phyloP scores from a whole-genome alignment of 1,284 basidiomycete species.

The Moesziomyces aphidis region DNA sequence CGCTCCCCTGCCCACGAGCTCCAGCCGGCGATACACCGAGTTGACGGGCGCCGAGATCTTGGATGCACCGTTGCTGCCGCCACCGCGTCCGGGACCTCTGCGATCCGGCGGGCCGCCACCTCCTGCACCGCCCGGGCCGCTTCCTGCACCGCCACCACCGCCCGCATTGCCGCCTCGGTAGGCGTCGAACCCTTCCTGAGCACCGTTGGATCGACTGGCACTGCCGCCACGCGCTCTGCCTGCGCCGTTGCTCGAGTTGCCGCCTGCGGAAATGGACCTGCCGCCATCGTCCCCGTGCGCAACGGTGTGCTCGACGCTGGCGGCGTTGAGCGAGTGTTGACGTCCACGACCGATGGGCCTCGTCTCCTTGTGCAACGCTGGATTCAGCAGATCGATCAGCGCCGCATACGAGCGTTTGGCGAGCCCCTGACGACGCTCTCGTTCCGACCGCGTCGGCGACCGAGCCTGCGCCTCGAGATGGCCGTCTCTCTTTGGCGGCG shows the following conservation, averaged over 20 bases:
- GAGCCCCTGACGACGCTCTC: conserved; percentile 30
- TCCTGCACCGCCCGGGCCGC: conserved; percentile 29
- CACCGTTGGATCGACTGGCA: conserved; percentile 13
- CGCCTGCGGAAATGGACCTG: conserved; percentile 11
- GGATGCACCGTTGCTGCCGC: conserved; percentile 19
- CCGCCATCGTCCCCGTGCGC: conserved; percentile 29
- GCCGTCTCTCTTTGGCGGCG: neutral
- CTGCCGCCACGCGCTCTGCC: conserved; percentile 22
- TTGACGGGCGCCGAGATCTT: conserved; percentile 34
- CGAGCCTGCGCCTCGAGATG: conserved; percentile 2
- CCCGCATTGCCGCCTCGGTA: conserved; percentile 7
- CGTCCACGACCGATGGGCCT: conserved; percentile 17
- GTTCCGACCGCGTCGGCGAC: conserved; percentile 19
- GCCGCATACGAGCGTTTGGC: conserved; percentile 48
- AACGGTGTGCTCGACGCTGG: conserved; percentile 4
- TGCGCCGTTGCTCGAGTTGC: conserved; percentile 8
- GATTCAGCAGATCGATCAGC: conserved; percentile 43
- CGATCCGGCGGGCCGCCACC: conserved; percentile 42
- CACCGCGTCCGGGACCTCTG: conserved; percentile 16
- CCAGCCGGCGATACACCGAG: conserved; percentile 54
- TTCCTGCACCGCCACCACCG: conserved; percentile 13
- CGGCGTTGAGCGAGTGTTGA: conserved; percentile 7
- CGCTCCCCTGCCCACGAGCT: conserved; percentile 65
- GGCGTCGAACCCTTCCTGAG: conserved; percentile 4
- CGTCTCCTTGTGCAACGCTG: conserved; percentile 33